A percentile compares a stretch with the other conserved stretches of the same genome.
These are phyloP conservation scores for Gypsophila paniculata DNA, from an alignment of 179 eudicot species.

Conservation along the genomic window DNA sequence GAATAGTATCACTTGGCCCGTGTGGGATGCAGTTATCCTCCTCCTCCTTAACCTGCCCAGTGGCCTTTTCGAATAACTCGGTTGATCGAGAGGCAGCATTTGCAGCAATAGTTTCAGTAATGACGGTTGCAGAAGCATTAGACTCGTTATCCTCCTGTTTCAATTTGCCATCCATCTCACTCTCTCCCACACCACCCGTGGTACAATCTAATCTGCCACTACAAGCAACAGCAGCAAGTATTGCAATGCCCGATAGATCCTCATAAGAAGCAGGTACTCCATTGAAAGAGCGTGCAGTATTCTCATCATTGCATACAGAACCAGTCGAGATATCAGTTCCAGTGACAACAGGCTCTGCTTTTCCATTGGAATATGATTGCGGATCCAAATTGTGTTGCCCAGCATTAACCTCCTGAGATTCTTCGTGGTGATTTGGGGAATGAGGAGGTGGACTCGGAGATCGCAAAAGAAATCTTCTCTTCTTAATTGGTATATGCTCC, in stretches of 20 bases:
- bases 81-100: neutral
- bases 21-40: neutral
- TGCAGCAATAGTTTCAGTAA: neutral
- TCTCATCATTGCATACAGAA: conserved; percentile 14
- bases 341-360: conserved; percentile 17
- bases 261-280: conserved; percentile 19
- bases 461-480: conserved; percentile 38
- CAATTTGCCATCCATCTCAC: conserved; percentile 9
- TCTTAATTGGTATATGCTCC: conserved; percentile 55
- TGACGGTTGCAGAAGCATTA: conserved; percentile 4
- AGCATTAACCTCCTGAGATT: conserved; percentile 25
- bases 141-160: conserved; percentile 9
- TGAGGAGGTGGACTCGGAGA: conserved; percentile 39
- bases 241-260: conserved; percentile 71
- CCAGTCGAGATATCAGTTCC: conserved; percentile 23
- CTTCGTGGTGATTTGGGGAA: conserved; percentile 30
- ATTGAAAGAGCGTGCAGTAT: conserved; percentile 11
- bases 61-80: neutral
- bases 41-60: neutral
- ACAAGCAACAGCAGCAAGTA: conserved; percentile 80
- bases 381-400: conserved; percentile 24
- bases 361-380: conserved; percentile 14
- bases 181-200: conserved; percentile 24
- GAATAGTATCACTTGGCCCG: neutral
- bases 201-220: conserved; percentile 35